Conservation (phyloP, 202 grass and related monocot species). For the Saccharum hybrid region DNA sequence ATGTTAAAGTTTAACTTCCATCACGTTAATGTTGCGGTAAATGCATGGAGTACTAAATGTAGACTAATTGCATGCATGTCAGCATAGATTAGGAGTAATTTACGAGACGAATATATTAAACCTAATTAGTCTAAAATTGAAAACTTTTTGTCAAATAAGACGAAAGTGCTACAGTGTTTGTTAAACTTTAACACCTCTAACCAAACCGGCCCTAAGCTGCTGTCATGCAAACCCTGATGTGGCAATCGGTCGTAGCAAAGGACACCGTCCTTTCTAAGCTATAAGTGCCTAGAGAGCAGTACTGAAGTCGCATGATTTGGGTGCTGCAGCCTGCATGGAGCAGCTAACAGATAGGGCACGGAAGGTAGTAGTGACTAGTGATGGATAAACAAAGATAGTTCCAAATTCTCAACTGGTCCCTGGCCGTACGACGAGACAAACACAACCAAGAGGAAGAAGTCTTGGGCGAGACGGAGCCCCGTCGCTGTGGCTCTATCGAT, state of each 20-base stretch:
- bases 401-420: conserved; percentile 16
- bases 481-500: neutral
- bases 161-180: too few relatives aligned
- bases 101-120: too few relatives aligned
- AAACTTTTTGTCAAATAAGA: too few relatives aligned
- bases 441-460: neutral
- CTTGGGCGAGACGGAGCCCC: neutral
- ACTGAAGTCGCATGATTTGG: neutral
- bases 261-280: neutral
- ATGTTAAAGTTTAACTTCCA: too few relatives aligned
- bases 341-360: neutral
- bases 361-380: neutral
- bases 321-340: neutral
- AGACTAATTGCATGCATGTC: too few relatives aligned
- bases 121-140: too few relatives aligned
- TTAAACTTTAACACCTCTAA: too few relatives aligned
- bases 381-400: neutral
- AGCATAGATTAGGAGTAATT: too few relatives aligned
- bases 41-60: too few relatives aligned
- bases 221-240: neutral
- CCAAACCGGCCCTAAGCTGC: too few relatives aligned
- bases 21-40: too few relatives aligned
- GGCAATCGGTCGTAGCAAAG: neutral
- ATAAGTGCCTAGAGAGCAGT: neutral
- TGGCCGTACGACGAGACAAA: neutral